Evolutionary conservation across 2,329 filamentous ascomycete species (phyloP), one percentile per base, ranked within the genome.

Genomic region (Aspergillus sojae): DNA sequence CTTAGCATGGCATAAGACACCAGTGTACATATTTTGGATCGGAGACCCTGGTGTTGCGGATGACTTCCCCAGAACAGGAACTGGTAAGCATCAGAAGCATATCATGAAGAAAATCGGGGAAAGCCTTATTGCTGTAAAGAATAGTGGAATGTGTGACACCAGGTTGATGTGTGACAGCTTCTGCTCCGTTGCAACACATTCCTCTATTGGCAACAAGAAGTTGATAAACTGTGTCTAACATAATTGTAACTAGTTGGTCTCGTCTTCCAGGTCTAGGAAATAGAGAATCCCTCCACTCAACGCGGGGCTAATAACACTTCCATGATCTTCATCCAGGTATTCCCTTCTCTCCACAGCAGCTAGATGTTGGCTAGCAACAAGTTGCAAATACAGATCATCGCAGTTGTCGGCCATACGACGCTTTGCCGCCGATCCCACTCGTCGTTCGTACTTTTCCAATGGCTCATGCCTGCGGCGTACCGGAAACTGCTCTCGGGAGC

Each of bases 11-110:
- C 88, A 89, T 72, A 90, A 90, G 64, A 85, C 88, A 1, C 90
- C 91, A 0, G 79, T 84, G 2, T 85, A 92, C 73, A 74, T 92
- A 30, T 92, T 92, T 72, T 92, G 90, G 89, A 80, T 93, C 11
- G 90, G 90, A 0, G 78, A 84, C 64, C 81, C 81, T n/a, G 83
- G 82, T 11, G 82, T 89, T 50, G 62, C 50, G 5, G 58, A 46
- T 26, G 70, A 19, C 83, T 86, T 88, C 34, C 88, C 88, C 5
- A 78, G 89, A 74, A 90, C 88, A 6, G 88, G 87, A 0, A 90
- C 88, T 70, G 88, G 88, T 4, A 90, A 90, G 77, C 84, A 90
- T 63, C 84, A 86, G 71, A 90, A 90, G 60, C 68, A 85, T 64
- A 70, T 88, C 12, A 68, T 88, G 68, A 75, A 78, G 68, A 84